Conservation (phyloP, 75 land plant genomes). For the Adiantum capillusveneris region DNA sequence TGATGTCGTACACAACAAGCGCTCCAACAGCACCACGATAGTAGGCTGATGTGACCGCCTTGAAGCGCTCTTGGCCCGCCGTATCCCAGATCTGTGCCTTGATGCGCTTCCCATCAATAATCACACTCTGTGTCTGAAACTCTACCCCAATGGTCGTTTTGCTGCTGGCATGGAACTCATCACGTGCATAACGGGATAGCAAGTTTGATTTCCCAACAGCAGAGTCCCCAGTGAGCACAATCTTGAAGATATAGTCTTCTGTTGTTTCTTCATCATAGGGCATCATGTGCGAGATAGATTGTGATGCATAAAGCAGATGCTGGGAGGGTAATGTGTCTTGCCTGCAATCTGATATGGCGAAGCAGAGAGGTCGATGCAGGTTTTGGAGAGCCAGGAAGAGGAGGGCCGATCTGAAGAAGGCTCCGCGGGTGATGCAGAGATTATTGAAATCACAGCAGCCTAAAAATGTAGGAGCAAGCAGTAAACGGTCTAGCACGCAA, state of each 20-base stretch:
- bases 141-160: slow-evolving; percentile 54
- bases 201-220: slow-evolving; percentile 51
- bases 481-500: no score
- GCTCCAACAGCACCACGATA: slow-evolving; percentile 50
- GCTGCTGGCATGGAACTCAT: slow-evolving; percentile 42
- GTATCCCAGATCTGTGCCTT: slow-evolving; percentile 68
- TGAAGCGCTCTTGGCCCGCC: slow-evolving; percentile 56
- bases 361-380: no score
- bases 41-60: slow-evolving; percentile 60
- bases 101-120: slow-evolving; percentile 47
- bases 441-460: no score
- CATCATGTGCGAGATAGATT: slow-evolving; percentile 1
- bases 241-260: slow-evolving; percentile 57
- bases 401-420: no score
- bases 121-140: slow-evolving; percentile 51
- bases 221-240: slow-evolving; percentile 49
- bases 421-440: no score
- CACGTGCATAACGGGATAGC: slow-evolving; percentile 31
- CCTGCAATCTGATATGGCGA: no score
- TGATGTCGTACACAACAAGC: slow-evolving; percentile 44
- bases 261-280: slow-evolving; percentile 18
- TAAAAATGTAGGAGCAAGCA: no score
- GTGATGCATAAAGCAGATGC: no score
- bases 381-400: no score
- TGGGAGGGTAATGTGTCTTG: no score